Percentiles rank a stretch among this genome's conserved stretches.
These are phyloP conservation scores for Boletellus emodensis DNA, from an alignment of 768 basidiomycete genomes.

Conservation along the genomic window DNA sequence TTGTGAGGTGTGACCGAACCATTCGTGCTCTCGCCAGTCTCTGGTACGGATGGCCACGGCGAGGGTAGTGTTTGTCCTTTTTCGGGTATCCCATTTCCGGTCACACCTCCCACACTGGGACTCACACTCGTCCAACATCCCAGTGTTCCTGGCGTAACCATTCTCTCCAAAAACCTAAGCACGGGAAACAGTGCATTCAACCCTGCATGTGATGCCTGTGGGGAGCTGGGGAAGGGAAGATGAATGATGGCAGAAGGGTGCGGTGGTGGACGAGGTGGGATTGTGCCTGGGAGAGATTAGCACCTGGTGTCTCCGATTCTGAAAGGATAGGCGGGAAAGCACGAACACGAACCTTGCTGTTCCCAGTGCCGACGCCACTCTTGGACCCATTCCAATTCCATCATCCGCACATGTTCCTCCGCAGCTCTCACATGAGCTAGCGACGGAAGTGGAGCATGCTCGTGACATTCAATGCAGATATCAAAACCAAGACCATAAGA, in stretches of 20 bases:
- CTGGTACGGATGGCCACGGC: slow-evolving; percentile 19
- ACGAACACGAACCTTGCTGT: slow-evolving; percentile 10
- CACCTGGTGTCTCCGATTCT: slow-evolving; percentile 2
- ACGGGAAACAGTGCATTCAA: slow-evolving; percentile 59
- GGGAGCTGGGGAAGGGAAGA: slow-evolving; percentile 70
- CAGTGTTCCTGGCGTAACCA: slow-evolving; percentile 46
- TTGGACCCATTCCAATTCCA: slow-evolving; percentile 67
- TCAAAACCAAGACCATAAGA: slow-evolving; percentile 65
- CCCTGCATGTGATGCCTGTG: slow-evolving; percentile 48
- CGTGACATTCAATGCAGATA: slow-evolving; percentile 86
- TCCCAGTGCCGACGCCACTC: slow-evolving; percentile 28
- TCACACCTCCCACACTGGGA: not conserved
- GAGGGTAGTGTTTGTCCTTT: slow-evolving; percentile 12
- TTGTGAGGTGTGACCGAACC: slow-evolving; percentile 18
- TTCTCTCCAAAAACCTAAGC: slow-evolving; percentile 63
- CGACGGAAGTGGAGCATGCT: slow-evolving; percentile 72
- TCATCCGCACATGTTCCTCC: slow-evolving; percentile 65
- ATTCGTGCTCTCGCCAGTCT: slow-evolving; percentile 13
- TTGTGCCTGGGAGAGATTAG: slow-evolving; percentile 15
- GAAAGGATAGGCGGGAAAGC: not conserved
- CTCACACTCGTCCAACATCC: slow-evolving; percentile 13
- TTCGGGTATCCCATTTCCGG: slow-evolving; percentile 1
- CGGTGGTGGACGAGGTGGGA: slow-evolving; percentile 64
- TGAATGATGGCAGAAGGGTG: slow-evolving; percentile 71
- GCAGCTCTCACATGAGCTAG: slow-evolving; percentile 62